Evolutionary conservation across 495 filamentous ascomycete genomes (phyloP).

Genomic region (Hypoxylon intermedium): DNA sequence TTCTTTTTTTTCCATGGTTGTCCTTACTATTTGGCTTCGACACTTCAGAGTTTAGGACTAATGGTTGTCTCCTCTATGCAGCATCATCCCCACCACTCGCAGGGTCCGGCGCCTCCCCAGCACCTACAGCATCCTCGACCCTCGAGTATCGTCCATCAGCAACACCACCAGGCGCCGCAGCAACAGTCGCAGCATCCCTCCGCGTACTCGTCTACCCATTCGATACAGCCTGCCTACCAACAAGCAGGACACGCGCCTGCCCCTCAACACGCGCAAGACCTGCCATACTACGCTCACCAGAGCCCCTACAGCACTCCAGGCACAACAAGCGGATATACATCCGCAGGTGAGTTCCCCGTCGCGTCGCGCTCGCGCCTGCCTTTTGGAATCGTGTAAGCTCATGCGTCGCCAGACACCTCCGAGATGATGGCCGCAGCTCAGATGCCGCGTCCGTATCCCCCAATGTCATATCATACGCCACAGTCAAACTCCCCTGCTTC

Average conservation of each 20-base stretch:
- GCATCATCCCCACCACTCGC: constrained; percentile 67
- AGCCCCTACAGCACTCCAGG: constrained; percentile 76
- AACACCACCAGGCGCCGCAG: constrained; percentile 62
- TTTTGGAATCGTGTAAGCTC: constrained; percentile 28
- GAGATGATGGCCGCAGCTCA: constrained; percentile 94
- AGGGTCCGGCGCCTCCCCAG: constrained; percentile 62
- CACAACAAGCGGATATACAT: constrained; percentile 74
- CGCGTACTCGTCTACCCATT: constrained; percentile 66
- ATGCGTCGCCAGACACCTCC: constrained; percentile 68
- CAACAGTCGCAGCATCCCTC: constrained; percentile 59
- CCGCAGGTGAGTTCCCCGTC: constrained; percentile 72
- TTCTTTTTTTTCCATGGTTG: constrained; percentile 43
- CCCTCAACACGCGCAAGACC: constrained; percentile 68
- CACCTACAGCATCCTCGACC: constrained; percentile 68
- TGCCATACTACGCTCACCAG: constrained; percentile 75
- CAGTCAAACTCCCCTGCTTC: constrained; percentile 97
- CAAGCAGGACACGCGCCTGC: constrained; percentile 53
- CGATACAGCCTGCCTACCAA: constrained; percentile 58
- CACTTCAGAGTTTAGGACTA: constrained; percentile 50
- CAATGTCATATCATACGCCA: constrained; percentile 90
- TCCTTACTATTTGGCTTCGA: constrained; percentile 40
- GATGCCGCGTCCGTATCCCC: constrained; percentile 86
- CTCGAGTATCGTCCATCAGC: constrained; percentile 69
- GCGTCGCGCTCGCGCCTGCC: constrained; percentile 14
- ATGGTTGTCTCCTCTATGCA: constrained; percentile 63